Evolutionary conservation across 345 rosid species (phyloP).

Genomic region (Dovyalis caffra): DNA sequence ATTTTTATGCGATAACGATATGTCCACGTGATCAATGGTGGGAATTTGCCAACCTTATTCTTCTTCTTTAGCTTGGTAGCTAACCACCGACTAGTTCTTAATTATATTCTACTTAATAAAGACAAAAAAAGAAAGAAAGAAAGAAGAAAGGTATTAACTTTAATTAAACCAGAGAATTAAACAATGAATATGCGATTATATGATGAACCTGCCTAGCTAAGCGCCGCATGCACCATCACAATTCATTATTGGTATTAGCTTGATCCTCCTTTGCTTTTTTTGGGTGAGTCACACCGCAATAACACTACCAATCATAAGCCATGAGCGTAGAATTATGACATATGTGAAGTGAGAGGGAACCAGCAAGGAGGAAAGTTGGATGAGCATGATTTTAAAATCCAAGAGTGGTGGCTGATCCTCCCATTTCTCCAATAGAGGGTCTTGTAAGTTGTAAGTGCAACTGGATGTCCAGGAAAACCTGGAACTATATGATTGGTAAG

Average conservation of each 20-base stretch:
- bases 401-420: background rate
- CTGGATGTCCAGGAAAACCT: too few species aligned
- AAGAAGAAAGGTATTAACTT: background rate
- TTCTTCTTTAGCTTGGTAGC: background rate
- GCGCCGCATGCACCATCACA: constrained; percentile 13
- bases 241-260: background rate
- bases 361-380: too few species aligned
- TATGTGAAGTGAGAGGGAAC: background rate
- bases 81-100: constrained; percentile 6
- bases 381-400: background rate
- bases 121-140: background rate
- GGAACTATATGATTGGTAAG: too few species aligned
- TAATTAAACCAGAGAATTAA: background rate
- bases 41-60: constrained; percentile 28
- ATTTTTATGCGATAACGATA: constrained; percentile 27
- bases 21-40: constrained; percentile 36
- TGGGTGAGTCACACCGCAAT: constrained; percentile 35
- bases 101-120: background rate
- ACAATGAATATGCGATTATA: constrained; percentile 9
- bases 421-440: background rate
- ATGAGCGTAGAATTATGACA: background rate
- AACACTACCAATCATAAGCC: constrained; percentile 23
- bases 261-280: background rate
- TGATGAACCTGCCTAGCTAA: constrained; percentile 6
- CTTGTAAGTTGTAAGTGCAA: too few species aligned